Percentiles rank a stretch among this genome's conserved stretches.
phyloP scores from a whole-genome alignment of 179 eudicot species.

The Corrigiola litoralis region DNA sequence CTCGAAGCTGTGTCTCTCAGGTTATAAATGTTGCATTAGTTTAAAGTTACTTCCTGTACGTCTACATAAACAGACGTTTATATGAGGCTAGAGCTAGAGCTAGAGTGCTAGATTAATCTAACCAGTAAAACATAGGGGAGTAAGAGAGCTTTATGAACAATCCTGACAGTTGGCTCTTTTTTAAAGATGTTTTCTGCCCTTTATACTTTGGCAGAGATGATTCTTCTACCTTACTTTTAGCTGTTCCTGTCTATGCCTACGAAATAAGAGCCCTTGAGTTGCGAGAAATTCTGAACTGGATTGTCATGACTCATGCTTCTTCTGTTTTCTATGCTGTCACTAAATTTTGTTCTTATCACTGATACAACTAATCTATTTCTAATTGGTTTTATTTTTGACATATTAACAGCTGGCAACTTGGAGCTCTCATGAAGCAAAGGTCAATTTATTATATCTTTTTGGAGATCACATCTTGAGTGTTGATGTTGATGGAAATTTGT shows the following conservation, averaged over 20 bases:
- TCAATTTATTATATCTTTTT: constrained; percentile 66
- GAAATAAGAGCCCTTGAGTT: background rate
- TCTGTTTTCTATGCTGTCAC: background rate
- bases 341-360: background rate
- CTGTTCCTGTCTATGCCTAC: background rate
- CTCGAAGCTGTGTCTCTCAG: background rate
- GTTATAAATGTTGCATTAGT: background rate
- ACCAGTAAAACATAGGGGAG: too few relatives aligned
- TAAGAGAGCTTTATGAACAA: too few relatives aligned
- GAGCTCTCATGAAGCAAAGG: constrained; percentile 69
- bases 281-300: background rate
- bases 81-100: too few relatives aligned
- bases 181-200: too few relatives aligned
- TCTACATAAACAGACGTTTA: background rate
- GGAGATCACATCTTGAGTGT: constrained; percentile 91
- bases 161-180: background rate
- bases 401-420: constrained; percentile 78
- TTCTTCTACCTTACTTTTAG: too few relatives aligned
- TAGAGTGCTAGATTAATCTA: too few relatives aligned
- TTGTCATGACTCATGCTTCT: background rate
- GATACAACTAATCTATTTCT: background rate
- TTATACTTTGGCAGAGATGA: too few relatives aligned
- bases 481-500: constrained; percentile 70
- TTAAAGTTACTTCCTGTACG: background rate
- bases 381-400: background rate